phyloP scores from a whole-genome alignment of 768 basidiomycete genomes.

The Pulveroboletus sp. region DNA sequence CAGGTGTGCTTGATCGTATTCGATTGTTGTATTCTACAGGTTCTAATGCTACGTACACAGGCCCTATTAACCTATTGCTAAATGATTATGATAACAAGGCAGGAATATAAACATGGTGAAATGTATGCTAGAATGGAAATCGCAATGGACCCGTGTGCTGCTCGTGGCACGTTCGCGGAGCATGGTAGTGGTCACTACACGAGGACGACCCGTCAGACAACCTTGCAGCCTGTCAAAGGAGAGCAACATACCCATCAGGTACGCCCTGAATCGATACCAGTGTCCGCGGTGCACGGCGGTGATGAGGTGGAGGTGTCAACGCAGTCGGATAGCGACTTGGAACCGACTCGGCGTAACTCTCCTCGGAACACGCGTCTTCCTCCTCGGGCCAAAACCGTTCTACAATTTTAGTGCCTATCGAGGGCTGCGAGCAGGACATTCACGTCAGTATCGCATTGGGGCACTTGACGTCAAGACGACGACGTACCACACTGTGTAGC shows the following conservation, averaged over 20 bases:
- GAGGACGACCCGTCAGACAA: slow-evolving; percentile 1
- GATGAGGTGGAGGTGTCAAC: slow-evolving; percentile 29
- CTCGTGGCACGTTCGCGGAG: slow-evolving; percentile 15
- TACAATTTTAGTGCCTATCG: slow-evolving; percentile 27
- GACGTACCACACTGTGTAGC: slow-evolving; percentile 14
- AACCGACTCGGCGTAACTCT: slow-evolving; percentile 9
- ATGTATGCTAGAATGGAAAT: slow-evolving; percentile 28
- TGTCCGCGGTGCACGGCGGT: slow-evolving; percentile 24
- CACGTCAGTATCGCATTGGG: slow-evolving; percentile 7
- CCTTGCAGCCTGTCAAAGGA: neutral
- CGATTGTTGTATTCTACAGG: slow-evolving; percentile 14
- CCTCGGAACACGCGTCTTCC: slow-evolving; percentile 19
- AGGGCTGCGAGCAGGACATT: slow-evolving; percentile 14
- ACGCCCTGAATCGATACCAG: slow-evolving; percentile 5
- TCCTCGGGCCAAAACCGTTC: slow-evolving; percentile 34
- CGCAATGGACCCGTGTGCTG: slow-evolving; percentile 16
- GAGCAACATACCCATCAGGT: slow-evolving; percentile 14
- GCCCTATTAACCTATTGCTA: slow-evolving; percentile 17
- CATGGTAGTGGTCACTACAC: slow-evolving; percentile 17
- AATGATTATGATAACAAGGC: slow-evolving; percentile 5
- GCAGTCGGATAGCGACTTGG: slow-evolving; percentile 13
- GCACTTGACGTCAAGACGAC: slow-evolving; percentile 1
- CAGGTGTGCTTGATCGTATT: slow-evolving; percentile 12
- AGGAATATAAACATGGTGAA: neutral
- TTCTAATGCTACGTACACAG: slow-evolving; percentile 7